Evolutionary conservation across 352 stramenopile species (phyloP).

Genomic region (Blastocystis sp.): DNA sequence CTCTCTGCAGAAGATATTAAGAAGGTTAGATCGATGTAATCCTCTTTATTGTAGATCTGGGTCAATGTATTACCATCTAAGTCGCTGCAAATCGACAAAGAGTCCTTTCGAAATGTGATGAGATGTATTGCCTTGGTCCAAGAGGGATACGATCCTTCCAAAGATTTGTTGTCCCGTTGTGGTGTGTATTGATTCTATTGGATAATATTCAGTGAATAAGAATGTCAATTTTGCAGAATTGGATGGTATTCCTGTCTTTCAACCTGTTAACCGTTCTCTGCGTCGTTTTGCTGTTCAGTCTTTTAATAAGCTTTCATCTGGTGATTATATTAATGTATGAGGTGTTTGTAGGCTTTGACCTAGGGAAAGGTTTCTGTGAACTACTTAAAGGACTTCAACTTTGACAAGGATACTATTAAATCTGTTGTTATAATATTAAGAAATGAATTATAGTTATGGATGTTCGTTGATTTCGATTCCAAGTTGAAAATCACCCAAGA

Average conservation of each 20-base stretch:
- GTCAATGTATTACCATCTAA: not conserved
- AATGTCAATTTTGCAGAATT: constrained; percentile 10
- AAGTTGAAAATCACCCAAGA: not conserved
- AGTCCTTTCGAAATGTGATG: constrained; percentile 1
- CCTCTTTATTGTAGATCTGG: not conserved
- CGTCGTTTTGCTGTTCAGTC: not conserved
- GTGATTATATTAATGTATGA: not conserved
- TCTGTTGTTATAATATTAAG: not conserved
- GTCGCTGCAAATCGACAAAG: not conserved
- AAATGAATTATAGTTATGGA: constrained; percentile 9
- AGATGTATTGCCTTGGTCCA: constrained; percentile 20
- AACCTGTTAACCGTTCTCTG: constrained; percentile 16
- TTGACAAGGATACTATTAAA: not conserved
- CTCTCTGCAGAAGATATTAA: constrained; percentile 13
- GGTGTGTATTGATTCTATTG: not conserved
- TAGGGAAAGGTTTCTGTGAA: constrained; percentile 20
- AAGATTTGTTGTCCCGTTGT: not conserved
- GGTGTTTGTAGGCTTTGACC: not conserved
- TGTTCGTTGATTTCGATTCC: constrained; percentile 30
- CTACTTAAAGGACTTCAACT: not conserved
- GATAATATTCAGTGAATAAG: not conserved
- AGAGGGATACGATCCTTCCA: constrained; percentile 4
- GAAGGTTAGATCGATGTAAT: not conserved
- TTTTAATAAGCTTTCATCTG: not conserved
- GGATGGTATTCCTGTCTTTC: constrained; percentile 5